Conservation (phyloP, 1,284 basidiomycete genomes). For the Farysia itapuensis region DNA sequence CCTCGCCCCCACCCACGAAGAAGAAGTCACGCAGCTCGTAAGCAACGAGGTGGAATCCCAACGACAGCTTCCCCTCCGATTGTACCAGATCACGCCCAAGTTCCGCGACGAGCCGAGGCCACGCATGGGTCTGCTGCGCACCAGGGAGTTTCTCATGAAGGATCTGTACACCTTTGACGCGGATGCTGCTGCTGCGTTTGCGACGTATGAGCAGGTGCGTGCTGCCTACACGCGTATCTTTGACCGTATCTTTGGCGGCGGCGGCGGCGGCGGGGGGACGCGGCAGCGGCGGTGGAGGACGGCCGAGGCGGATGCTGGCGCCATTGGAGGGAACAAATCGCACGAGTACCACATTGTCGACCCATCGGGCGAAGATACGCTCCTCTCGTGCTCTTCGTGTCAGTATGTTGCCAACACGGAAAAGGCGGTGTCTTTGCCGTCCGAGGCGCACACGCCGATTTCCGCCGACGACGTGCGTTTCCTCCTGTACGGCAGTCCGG, state of each 20-base stretch:
- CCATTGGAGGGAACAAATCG: constrained; percentile 59
- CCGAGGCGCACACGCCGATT: constrained; percentile 5
- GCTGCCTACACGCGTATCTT: constrained; percentile 56
- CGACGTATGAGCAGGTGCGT: constrained; percentile 55
- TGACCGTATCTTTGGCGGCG: constrained; percentile 32
- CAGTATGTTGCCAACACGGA: constrained; percentile 58
- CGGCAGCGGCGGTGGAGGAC: constrained; percentile 27
- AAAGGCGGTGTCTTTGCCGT: constrained; percentile 45
- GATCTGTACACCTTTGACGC: constrained; percentile 61
- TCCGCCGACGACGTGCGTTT: constrained; percentile 26
- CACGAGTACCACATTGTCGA: constrained; percentile 60
- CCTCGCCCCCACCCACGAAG: constrained; percentile 61
- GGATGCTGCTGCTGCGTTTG: constrained; percentile 8
- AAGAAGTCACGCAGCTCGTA: constrained; percentile 60
- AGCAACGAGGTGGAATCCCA: constrained; percentile 47
- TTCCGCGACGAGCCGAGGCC: constrained; percentile 61
- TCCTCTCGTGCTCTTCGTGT: constrained; percentile 56
- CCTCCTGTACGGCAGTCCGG: constrained; percentile 22
- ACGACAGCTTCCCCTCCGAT: constrained; percentile 52
- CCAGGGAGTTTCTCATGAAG: constrained; percentile 61
- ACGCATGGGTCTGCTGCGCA: constrained; percentile 58
- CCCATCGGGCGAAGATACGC: constrained; percentile 59
- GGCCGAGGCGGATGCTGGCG: constrained; percentile 60
- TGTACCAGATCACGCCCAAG: constrained; percentile 60
- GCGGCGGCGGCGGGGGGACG: neutral